Conservation (phyloP, 1,284 basidiomycete species). For the Blastosporella zonata region DNA sequence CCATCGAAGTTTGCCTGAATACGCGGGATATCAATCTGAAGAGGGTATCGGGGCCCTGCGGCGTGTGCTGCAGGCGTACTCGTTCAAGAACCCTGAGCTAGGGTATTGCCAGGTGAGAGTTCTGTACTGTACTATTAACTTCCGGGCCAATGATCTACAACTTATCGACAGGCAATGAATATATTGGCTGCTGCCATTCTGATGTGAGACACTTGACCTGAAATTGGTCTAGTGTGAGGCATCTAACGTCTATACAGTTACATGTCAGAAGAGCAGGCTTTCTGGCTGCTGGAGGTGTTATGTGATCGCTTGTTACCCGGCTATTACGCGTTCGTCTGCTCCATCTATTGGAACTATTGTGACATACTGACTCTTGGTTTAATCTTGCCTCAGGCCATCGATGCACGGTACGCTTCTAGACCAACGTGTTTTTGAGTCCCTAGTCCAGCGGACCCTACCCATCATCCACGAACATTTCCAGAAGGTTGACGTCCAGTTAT, state of each 20-base stretch:
- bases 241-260: slow-evolving; percentile 54
- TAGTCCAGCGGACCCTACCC: slow-evolving; percentile 88
- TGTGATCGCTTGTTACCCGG: slow-evolving; percentile 95
- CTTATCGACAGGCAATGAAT: slow-evolving; percentile 77
- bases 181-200: slow-evolving; percentile 90
- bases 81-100: slow-evolving; percentile 94
- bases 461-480: slow-evolving; percentile 95
- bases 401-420: slow-evolving; percentile 99
- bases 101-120: slow-evolving; percentile 75
- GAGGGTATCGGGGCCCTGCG: slow-evolving; percentile 84
- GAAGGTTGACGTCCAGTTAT: slow-evolving; percentile 92
- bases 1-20: slow-evolving; percentile 92
- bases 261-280: slow-evolving; percentile 99
- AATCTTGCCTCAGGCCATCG: slow-evolving; percentile 62
- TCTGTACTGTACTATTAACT: not conserved
- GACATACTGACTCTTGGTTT: not conserved
- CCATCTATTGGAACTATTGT: slow-evolving; percentile 6
- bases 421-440: slow-evolving; percentile 95
- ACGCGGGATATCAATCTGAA: slow-evolving; percentile 89
- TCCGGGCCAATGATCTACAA: slow-evolving; percentile 8
- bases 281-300: slow-evolving; percentile 95
- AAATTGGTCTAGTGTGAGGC: not conserved
- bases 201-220: slow-evolving; percentile 53
- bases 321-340: slow-evolving; percentile 80
- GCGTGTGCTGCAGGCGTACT: slow-evolving; percentile 94